Evolutionary conservation across 352 stramenopile genomes (phyloP).

Genomic region (Pythium rishiriense): DNA sequence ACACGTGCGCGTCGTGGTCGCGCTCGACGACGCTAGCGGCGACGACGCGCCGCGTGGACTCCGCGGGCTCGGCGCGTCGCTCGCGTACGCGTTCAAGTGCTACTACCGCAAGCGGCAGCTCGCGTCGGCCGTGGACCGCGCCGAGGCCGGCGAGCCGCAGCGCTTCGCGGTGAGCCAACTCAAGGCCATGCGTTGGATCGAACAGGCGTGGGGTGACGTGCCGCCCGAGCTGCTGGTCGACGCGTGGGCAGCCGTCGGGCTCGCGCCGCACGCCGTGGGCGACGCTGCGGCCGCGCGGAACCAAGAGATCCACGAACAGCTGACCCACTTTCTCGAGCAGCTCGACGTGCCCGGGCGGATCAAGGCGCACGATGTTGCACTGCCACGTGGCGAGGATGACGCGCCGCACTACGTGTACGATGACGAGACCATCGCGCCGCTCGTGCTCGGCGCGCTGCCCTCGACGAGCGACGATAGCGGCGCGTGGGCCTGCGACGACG

Average conservation of each 20-base stretch:
- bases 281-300: conserved; percentile 4
- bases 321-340: conserved; percentile 21
- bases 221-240: conserved; percentile 7
- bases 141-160: conserved; percentile 18
- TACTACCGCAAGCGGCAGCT: conserved; percentile 23
- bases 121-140: conserved; percentile 20
- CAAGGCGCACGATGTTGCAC: conserved; percentile 23
- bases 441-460: conserved; percentile 13
- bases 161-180: conserved; percentile 26
- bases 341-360: conserved; percentile 24
- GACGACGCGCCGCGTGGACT: background rate
- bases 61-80: background rate
- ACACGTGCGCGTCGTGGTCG: conserved; percentile 18
- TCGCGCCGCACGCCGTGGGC: too few relatives aligned
- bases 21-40: background rate
- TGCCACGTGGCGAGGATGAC: conserved; percentile 22
- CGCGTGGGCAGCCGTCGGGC: conserved; percentile 3
- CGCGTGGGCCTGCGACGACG: conserved; percentile 6
- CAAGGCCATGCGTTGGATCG: conserved; percentile 27
- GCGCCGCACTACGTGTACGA: conserved; percentile 26
- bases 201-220: conserved; percentile 25
- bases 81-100: conserved; percentile 21
- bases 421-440: conserved; percentile 17
- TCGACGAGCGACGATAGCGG: background rate
- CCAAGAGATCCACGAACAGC: conserved; percentile 13